These are phyloP conservation scores for Obba rivulosa DNA, from an alignment of 768 basidiomycete species.

Conservation along the genomic window DNA sequence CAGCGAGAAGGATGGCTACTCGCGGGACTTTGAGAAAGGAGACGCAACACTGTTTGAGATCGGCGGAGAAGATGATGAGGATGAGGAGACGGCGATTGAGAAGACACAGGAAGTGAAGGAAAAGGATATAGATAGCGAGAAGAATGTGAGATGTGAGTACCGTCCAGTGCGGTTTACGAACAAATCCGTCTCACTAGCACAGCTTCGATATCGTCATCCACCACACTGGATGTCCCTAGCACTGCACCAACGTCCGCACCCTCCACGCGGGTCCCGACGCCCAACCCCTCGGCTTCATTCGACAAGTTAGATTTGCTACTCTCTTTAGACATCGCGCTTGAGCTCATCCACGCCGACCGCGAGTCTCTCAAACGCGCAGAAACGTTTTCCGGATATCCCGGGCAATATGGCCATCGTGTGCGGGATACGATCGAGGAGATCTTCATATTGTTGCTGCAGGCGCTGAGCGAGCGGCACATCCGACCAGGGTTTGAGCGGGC, in stretches of 20 bases:
- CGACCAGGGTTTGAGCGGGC: constrained; percentile 83
- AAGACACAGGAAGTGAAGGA: background rate
- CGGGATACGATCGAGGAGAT: constrained; percentile 92
- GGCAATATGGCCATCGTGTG: constrained; percentile 81
- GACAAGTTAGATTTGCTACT: constrained; percentile 80
- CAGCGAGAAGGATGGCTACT: constrained; percentile 16
- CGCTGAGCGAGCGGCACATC: constrained; percentile 75
- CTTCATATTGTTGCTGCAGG: constrained; percentile 79
- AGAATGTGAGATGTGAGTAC: constrained; percentile 9
- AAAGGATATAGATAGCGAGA: background rate
- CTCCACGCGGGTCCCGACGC: constrained; percentile 14
- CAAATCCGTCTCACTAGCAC: background rate
- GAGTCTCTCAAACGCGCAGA: constrained; percentile 91
- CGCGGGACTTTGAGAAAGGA: constrained; percentile 29
- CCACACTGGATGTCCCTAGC: constrained; percentile 1
- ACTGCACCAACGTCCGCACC: constrained; percentile 15
- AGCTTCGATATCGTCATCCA: constrained; percentile 10
- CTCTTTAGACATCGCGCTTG: constrained; percentile 85
- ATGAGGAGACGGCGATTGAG: constrained; percentile 11
- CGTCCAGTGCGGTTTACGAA: background rate
- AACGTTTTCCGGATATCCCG: constrained; percentile 84
- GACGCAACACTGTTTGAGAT: constrained; percentile 46
- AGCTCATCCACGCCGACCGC: constrained; percentile 89
- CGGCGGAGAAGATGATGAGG: constrained; percentile 37
- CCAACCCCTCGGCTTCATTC: constrained; percentile 21